These are phyloP conservation scores for Schwanniomyces etchellsii DNA, from an alignment of 1,139 yeast genomes.

Conservation along the genomic window DNA sequence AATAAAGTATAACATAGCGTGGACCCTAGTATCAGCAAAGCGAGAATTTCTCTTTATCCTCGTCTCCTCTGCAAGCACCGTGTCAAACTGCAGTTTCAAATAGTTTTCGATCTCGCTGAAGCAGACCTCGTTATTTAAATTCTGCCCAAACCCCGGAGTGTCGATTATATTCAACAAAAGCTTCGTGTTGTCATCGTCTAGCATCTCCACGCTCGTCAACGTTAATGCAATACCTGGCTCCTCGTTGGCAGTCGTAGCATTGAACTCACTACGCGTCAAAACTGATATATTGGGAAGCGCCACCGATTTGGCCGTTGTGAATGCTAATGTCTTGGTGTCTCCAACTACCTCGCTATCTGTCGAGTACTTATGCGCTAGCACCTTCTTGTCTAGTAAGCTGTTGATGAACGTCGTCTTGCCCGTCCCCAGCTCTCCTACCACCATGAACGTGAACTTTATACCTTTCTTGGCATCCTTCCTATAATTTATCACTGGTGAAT, in stretches of 20 bases:
- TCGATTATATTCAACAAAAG: constrained; percentile 60
- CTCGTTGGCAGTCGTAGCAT: constrained; percentile 40
- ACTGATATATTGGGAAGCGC: constrained; percentile 43
- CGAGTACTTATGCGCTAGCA: constrained; percentile 55
- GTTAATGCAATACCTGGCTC: constrained; percentile 63
- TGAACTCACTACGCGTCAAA: constrained; percentile 37
- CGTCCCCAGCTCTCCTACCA: constrained; percentile 79
- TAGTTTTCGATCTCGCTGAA: constrained; percentile 69
- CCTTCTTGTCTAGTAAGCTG: constrained; percentile 59
- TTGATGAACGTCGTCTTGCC: constrained; percentile 87
- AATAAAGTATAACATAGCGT: constrained; percentile 63
- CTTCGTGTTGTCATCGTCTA: constrained; percentile 73
- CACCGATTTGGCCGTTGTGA: constrained; percentile 46
- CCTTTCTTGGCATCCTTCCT: constrained; percentile 80
- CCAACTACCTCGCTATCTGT: constrained; percentile 17
- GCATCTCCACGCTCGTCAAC: constrained; percentile 62
- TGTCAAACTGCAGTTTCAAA: constrained; percentile 86
- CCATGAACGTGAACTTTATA: constrained; percentile 74
- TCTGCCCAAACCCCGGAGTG: constrained; percentile 78
- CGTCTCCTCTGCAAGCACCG: constrained; percentile 85
- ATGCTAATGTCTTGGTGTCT: constrained; percentile 47
- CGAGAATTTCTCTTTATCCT: constrained; percentile 84
- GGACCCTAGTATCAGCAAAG: constrained; percentile 73
- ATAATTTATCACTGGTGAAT: constrained; percentile 45
- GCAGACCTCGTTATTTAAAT: constrained; percentile 58